phyloP scores from a whole-genome alignment of 2,329 filamentous ascomycete species.

The Apiospora koreana region DNA sequence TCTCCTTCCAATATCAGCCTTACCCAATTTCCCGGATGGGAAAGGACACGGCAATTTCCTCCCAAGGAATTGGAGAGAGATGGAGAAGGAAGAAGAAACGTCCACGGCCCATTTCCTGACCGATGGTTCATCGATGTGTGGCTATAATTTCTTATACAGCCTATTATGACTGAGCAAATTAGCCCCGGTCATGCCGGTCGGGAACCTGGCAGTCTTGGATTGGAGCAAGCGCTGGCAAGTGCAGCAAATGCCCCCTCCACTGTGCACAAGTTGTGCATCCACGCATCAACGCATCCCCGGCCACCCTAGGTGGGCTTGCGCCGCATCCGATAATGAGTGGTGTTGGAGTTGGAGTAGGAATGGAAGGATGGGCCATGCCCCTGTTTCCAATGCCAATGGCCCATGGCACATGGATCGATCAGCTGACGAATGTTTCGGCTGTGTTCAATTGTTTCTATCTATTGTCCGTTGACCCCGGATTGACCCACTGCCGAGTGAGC shows the following conservation, averaged over 20 bases:
- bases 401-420: too few species aligned
- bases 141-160: slow-evolving; percentile 3
- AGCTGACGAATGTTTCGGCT: neutral
- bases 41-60: neutral
- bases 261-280: neutral
- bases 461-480: neutral
- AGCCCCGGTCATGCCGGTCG: slow-evolving; percentile 9
- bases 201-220: neutral
- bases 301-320: neutral
- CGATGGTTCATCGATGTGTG: neutral
- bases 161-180: slow-evolving; percentile 6
- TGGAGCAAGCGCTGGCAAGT: neutral
- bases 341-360: neutral
- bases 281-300: neutral
- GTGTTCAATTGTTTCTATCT: neutral
- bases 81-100: neutral
- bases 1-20: neutral
- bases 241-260: neutral
- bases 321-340: neutral
- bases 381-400: neutral
- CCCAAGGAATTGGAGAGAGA: neutral
- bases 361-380: neutral
- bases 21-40: slow-evolving; percentile 1
- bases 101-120: neutral
- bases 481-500: neutral